A percentile compares a stretch with the other conserved stretches of the same genome.
Conservation (phyloP, 2,329 filamentous ascomycete species). For the Penicillium hordei region DNA sequence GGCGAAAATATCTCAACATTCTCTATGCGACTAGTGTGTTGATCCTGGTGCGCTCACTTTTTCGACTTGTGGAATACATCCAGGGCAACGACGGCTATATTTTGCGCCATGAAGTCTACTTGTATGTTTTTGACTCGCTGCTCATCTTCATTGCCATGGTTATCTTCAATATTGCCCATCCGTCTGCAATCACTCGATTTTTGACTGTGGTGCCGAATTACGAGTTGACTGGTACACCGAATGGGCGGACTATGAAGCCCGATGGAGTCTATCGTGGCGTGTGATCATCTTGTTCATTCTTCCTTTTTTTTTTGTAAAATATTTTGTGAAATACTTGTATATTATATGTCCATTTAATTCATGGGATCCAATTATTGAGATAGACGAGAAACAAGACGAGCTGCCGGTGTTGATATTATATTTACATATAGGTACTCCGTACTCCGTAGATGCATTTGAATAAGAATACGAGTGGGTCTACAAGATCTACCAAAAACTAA, state of each 20-base stretch:
- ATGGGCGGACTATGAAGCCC: neutral
- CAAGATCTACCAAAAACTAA: too few species aligned
- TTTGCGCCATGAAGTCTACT: neutral
- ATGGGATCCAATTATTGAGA: neutral
- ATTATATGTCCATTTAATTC: neutral
- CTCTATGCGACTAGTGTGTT: neutral
- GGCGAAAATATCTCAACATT: neutral
- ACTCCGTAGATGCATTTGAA: too few species aligned
- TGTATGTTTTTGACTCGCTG: neutral
- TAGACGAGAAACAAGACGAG: neutral
- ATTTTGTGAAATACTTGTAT: neutral
- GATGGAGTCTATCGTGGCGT: neutral
- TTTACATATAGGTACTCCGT: too few species aligned
- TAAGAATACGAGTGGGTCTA: neutral
- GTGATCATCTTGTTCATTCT: neutral
- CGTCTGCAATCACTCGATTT: neutral
- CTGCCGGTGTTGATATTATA: too few species aligned
- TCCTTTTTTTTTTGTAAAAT: neutral
- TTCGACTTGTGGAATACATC: constrained; percentile 1
- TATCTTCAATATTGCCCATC: neutral
- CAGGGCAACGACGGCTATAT: neutral
- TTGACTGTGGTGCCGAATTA: neutral
- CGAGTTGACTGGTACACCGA: neutral
- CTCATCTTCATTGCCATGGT: neutral
- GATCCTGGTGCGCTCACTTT: neutral